Base-by-base conservation (phyloP, 768 basidiomycete species). In the Lyophyllum decastes region DNA sequence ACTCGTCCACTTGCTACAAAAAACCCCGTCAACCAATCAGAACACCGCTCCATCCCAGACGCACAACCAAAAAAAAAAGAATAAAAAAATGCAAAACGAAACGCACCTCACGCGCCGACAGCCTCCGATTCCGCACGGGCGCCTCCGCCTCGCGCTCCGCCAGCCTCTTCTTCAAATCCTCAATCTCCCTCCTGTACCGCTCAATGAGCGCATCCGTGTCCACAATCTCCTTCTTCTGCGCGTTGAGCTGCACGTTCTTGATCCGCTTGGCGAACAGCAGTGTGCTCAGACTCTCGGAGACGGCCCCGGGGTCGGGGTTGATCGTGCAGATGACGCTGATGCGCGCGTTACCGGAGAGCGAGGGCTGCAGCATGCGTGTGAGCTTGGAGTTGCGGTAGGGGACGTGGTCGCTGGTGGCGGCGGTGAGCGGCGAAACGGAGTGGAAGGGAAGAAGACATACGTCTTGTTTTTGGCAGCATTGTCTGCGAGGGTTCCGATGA, bases 271-370 rank as follows among this genome's bases (percentile, higher is more conserved):
- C 96, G 67, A 99, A 98, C 40, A 88, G 84, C 19, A 98, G 76
- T 0, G 96, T 99, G 61, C 89, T 94, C 52, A 87, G 87, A 7
- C 88, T 92, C 75, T 98, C 96, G 8, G 85, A 78, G 6, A 95
- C 78, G 17, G 94, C 94, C 47, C 77, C 73, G 1, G 78, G 70
- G 49, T 95, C 92, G 0, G 96, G 94, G 66, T 95, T 96, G 68
- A 98, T 84, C 0, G 96, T 98, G 71, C 95, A 97, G 52, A 98
- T 89, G 16, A 99, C 95, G 41, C 92, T 94, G 52, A 99, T 95
- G 8, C 94, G 87, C 21, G 96, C 95, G 69, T 98, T 94, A 1
- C 96, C 96, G 0, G 94, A 91, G 1, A 99, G 79, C 0, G 95
- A 98, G 1, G 96, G 95, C 71, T 98, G 95, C 6, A 98, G 83